These are phyloP conservation scores for Fusarium pseudograminearum DNA, from an alignment of 2,329 filamentous ascomycete genomes.

Conservation along the genomic window DNA sequence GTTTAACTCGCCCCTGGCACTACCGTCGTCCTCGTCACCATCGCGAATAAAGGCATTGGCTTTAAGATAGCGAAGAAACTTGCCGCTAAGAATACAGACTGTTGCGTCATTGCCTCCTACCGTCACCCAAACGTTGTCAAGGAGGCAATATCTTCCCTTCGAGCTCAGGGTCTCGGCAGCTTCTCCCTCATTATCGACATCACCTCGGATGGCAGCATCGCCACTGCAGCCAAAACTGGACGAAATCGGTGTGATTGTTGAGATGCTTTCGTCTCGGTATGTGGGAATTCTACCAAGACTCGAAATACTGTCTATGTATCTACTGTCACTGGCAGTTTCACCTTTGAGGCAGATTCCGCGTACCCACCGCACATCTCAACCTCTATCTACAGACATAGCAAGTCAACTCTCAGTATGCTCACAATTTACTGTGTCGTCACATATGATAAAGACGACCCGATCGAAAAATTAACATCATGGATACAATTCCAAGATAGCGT, in stretches of 20 bases:
- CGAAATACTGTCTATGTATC: constrained; percentile 36
- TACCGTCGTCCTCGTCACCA: constrained; percentile 24
- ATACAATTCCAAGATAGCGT: constrained; percentile 11
- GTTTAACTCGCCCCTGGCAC: constrained; percentile 13
- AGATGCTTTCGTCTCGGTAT: constrained; percentile 27
- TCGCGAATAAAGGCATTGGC: constrained; percentile 31
- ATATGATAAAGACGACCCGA: constrained; percentile 15
- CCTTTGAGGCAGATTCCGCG: constrained; percentile 22
- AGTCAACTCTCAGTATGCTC: constrained; percentile 38
- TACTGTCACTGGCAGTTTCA: constrained; percentile 25
- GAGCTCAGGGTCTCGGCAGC: constrained; percentile 13
- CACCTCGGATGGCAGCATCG: constrained; percentile 32
- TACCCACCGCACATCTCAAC: background rate
- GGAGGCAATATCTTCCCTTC: constrained; percentile 23
- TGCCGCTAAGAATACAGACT: constrained; percentile 17
- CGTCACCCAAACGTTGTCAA: constrained; percentile 13
- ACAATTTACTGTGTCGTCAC: constrained; percentile 28
- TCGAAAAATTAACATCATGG: constrained; percentile 34
- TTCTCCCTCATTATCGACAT: constrained; percentile 31
- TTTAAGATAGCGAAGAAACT: constrained; percentile 29
- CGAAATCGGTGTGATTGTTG: constrained; percentile 11
- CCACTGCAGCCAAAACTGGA: constrained; percentile 6
- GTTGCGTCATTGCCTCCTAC: constrained; percentile 29
- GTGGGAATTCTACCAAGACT: constrained; percentile 18
- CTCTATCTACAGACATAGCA: constrained; percentile 33